These are phyloP conservation scores for Ascoidea rubescens DNA, from an alignment of 805 yeast species.

Conservation along the genomic window DNA sequence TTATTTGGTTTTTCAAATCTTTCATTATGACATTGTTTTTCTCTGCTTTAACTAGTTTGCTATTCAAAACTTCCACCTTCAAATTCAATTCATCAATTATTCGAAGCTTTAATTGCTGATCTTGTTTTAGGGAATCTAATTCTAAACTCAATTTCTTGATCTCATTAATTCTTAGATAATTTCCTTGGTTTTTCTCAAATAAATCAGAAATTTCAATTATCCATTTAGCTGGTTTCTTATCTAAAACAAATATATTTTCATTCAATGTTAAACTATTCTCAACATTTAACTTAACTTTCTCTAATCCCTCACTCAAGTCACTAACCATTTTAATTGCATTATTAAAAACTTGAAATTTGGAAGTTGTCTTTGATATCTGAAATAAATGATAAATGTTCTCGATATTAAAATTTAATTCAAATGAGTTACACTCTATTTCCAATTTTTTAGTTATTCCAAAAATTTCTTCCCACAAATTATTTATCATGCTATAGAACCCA, in stretches of 20 bases:
- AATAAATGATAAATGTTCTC: not conserved
- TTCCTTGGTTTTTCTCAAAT: not conserved
- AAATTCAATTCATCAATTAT: slow-evolving; percentile 18
- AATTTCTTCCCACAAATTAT: not conserved
- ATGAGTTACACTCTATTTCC: not conserved
- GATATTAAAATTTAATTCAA: not conserved
- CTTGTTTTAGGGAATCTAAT: slow-evolving; percentile 11
- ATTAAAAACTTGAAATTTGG: not conserved
- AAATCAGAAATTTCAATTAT: not conserved
- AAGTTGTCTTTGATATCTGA: not conserved
- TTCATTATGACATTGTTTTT: too few species aligned
- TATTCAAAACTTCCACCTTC: not conserved
- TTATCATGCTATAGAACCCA: not conserved
- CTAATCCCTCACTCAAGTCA: too few species aligned
- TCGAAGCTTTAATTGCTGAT: slow-evolving; percentile 14
- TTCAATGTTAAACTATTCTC: not conserved
- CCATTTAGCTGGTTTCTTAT: not conserved
- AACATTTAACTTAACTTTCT: not conserved
- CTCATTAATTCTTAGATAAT: not conserved
- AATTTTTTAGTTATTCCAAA: not conserved
- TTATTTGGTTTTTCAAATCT: not conserved
- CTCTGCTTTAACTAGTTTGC: not conserved
- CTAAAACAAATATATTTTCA: not conserved
- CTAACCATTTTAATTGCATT: too few species aligned
- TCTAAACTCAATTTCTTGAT: not conserved